These are phyloP conservation scores for Lichina pygmaea DNA, from an alignment of 495 filamentous ascomycete genomes.

Conservation along the genomic window DNA sequence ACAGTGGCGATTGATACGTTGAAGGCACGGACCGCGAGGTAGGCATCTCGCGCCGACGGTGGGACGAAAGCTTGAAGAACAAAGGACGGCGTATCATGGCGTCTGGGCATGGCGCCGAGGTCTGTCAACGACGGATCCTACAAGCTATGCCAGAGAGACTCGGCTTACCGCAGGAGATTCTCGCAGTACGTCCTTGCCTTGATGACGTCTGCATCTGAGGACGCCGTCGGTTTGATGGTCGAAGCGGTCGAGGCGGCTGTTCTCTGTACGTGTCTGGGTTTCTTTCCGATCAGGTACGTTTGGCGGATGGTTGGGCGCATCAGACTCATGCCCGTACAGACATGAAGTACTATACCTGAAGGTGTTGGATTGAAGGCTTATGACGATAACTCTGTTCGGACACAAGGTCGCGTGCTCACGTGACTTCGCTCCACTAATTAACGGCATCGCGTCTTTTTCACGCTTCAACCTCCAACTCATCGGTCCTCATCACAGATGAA, in stretches of 20 bases:
- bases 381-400: no score
- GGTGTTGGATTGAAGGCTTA: no score
- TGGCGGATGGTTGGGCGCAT: no score
- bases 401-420: no score
- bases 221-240: neutral
- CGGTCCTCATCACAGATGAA: neutral
- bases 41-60: constrained; percentile 38
- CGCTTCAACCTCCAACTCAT: neutral
- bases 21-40: constrained; percentile 74
- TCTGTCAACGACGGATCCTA: neutral
- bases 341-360: no score
- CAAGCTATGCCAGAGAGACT: neutral
- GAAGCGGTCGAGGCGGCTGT: no score
- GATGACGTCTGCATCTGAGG: constrained; percentile 1
- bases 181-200: constrained; percentile 6
- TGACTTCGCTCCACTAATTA: no score
- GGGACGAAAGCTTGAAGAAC: constrained; percentile 69
- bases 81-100: constrained; percentile 67
- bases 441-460: no score
- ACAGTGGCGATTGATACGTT: constrained; percentile 77
- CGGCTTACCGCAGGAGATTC: constrained; percentile 2
- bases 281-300: no score
- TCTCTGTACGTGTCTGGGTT: no score
- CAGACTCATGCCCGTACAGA: no score
- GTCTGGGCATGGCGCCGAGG: constrained; percentile 17